A percentile compares a stretch with the other conserved stretches of the same genome.
These are phyloP conservation scores for Abelmoschus esculentus DNA, from an alignment of 345 rosid species.

Conservation along the genomic window DNA sequence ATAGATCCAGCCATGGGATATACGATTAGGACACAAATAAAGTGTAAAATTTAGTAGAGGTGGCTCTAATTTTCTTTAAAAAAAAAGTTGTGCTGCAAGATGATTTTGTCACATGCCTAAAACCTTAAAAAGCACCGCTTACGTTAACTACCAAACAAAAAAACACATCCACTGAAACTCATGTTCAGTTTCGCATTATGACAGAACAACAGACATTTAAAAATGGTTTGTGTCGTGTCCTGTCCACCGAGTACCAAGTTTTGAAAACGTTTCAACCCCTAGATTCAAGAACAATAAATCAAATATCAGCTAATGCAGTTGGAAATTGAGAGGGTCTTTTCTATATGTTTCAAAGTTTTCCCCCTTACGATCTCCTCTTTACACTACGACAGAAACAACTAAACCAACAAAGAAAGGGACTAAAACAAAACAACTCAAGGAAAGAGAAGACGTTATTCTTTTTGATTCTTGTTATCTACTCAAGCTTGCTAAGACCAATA, in stretches of 20 bases:
- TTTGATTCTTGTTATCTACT: conserved; percentile 9
- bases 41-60: too few species aligned
- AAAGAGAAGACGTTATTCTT: background rate
- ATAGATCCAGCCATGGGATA: too few species aligned
- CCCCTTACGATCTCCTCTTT: too few species aligned
- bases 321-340: background rate
- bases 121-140: background rate
- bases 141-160: background rate
- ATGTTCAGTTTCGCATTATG: background rate
- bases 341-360: too few species aligned
- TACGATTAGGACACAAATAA: too few species aligned
- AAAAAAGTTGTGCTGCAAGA: too few species aligned
- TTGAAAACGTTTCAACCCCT: background rate
- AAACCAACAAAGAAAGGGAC: background rate
- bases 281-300: background rate
- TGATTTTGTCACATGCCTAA: background rate
- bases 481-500: conserved; percentile 37
- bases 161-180: background rate
- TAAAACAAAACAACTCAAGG: background rate
- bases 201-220: background rate
- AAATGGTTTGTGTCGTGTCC: background rate
- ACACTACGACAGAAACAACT: conserved; percentile 30
- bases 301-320: background rate
- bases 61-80: too few species aligned
- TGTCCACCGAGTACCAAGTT: background rate